Conservation (phyloP, 1,284 basidiomycete species). For the Apiotrichum gracile region DNA sequence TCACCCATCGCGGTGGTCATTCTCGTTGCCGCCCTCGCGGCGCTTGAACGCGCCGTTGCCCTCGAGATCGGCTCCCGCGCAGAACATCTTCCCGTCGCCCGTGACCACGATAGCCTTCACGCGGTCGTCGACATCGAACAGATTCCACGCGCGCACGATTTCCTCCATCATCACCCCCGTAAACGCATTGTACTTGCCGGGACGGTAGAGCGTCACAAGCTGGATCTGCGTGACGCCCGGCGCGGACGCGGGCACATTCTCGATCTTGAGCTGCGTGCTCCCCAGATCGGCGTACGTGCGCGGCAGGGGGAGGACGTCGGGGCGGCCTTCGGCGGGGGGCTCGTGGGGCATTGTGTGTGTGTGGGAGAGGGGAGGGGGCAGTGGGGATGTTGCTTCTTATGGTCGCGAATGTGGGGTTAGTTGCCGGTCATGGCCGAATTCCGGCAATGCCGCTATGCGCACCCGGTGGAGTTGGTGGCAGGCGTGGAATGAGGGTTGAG, state of each 20-base stretch:
- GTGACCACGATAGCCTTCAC: slow-evolving; percentile 16
- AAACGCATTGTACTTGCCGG: slow-evolving; percentile 14
- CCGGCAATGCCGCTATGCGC: no score
- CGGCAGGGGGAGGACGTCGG: neutral
- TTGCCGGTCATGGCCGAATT: no score
- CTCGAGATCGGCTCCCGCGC: slow-evolving; percentile 16
- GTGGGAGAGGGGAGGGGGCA: no score
- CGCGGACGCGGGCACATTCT: slow-evolving; percentile 11
- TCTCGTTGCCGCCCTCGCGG: neutral
- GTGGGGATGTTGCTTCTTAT: no score
- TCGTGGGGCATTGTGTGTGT: no score
- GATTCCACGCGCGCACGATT: slow-evolving; percentile 5
- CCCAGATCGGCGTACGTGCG: slow-evolving; percentile 6
- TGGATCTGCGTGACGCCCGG: slow-evolving; percentile 18
- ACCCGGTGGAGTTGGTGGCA: no score
- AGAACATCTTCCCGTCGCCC: slow-evolving; percentile 17
- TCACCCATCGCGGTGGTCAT: slow-evolving; percentile 14
- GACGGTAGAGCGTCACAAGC: slow-evolving; percentile 17
- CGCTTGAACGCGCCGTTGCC: slow-evolving; percentile 9
- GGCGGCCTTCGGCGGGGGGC: no score
- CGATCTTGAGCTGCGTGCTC: slow-evolving; percentile 3
- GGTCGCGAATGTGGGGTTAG: no score
- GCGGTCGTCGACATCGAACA: slow-evolving; percentile 14
- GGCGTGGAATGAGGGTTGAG: no score
- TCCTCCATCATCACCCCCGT: slow-evolving; percentile 11